Evolutionary conservation across 345 rosid species (phyloP), one percentile per base, ranked within the genome.

Genomic region (Camelina laxa): DNA sequence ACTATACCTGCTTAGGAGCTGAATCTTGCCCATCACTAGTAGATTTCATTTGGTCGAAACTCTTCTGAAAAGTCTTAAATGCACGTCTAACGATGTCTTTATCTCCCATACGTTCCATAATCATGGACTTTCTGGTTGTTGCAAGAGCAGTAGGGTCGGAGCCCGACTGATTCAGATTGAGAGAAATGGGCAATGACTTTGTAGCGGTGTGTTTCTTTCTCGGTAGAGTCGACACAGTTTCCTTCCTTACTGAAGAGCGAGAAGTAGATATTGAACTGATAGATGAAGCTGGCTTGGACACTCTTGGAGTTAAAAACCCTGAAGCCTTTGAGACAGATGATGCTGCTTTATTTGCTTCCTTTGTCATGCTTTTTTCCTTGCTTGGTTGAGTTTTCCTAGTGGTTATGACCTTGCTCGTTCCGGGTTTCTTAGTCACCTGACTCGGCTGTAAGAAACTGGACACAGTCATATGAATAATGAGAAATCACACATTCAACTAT

Each of bases 31-130:
- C 45, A 41, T 54, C 47, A n/a, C 0, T 50, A 22, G 51, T 4
- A n/a, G 22, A 4, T 65, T 36, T 49, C 35, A n/a, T 0, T 21
- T 65, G 66, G 58, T 69, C 81, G 12, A 72, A 81, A 79, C 77
- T 83, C 77, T 80, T 87, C 71, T 84, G 93, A 70, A 89, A 94
- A 21, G 86, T 64, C 79, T 88, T 89, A 63, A 91, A 88, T 42
- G 89, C 93, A 16, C 93, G 88, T 75, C 82, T 94, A 31, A 89
- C 86, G 22, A 85, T 91, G 65, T 94, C 97, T 78, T 90, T 94
- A 80, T 94, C 96, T 14, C 89, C 90, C 96, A 89, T 89, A 72
- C 70, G 82, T 70, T 91, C 98, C 96, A 86, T 91, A 16, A 94
- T 78, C 65, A 87, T 74, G 48, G 95, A 84, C 64, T 82, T 85